Evolutionary conservation across 495 filamentous ascomycete species (phyloP).

Genomic region (Wilcoxina mikolae): DNA sequence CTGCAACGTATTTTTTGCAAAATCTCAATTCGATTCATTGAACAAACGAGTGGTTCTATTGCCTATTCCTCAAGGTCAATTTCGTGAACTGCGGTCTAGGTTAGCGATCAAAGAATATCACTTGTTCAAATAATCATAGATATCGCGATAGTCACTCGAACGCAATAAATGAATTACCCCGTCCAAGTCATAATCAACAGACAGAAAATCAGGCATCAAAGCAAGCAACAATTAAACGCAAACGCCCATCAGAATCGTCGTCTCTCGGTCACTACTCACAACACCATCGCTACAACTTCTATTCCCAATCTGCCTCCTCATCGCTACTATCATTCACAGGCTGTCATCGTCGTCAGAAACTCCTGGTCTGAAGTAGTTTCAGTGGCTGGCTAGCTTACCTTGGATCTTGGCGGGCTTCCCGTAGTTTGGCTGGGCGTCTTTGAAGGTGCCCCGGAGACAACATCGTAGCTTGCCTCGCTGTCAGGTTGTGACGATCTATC

Average conservation of each 20-base stretch:
- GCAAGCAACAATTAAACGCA: background rate
- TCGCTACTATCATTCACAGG: background rate
- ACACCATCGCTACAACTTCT: background rate
- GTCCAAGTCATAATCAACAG: no score
- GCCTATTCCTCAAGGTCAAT: no score
- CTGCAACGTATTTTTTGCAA: no score
- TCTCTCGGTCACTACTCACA: background rate
- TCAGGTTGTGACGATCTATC: conserved; percentile 24
- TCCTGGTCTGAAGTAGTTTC: background rate
- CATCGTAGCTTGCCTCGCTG: conserved; percentile 27
- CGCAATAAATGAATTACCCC: no score
- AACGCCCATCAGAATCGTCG: background rate
- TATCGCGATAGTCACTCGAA: no score
- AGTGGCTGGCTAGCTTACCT: conserved; percentile 7
- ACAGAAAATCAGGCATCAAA: no score
- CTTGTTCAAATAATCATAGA: no score
- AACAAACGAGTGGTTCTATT: no score
- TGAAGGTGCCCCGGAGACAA: conserved; percentile 25
- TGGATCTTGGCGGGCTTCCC: conserved; percentile 17
- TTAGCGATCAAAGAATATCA: no score
- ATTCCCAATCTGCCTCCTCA: conserved; percentile 9
- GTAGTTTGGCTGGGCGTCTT: conserved; percentile 19
- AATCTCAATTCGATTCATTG: no score
- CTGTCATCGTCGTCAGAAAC: background rate
- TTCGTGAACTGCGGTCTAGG: no score